Percentiles rank a stretch among this genome's conserved stretches.
These are phyloP conservation scores for Penicillium paradoxum DNA, from an alignment of 495 filamentous ascomycete species.

Conservation along the genomic window DNA sequence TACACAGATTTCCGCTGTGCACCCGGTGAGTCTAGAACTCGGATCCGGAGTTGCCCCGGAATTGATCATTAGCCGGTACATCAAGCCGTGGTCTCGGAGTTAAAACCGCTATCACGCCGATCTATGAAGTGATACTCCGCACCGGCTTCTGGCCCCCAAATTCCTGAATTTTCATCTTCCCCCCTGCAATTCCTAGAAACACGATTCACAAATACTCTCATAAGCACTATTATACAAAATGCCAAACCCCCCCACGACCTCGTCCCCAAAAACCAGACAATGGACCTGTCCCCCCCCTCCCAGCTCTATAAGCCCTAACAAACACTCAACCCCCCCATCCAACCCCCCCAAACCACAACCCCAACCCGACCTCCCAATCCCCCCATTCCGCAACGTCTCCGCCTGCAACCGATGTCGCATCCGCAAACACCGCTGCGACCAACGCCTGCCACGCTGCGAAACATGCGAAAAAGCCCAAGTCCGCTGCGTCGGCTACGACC, in stretches of 20 bases:
- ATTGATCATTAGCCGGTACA: neutral
- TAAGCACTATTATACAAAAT: neutral
- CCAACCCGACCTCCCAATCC: conserved; percentile 22
- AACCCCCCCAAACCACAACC: neutral
- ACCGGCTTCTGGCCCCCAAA: neutral
- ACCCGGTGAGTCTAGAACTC: neutral
- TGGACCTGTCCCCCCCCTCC: neutral
- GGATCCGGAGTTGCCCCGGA: neutral
- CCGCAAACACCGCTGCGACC: conserved; percentile 90
- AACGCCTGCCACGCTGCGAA: conserved; percentile 78
- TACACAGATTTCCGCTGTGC: too few relatives aligned
- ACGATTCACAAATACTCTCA: neutral
- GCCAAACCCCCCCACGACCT: neutral
- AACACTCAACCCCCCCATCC: neutral
- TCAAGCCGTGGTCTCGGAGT: neutral
- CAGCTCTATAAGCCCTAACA: neutral
- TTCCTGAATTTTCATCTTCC: neutral
- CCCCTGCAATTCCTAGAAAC: too few relatives aligned
- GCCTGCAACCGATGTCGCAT: conserved; percentile 88
- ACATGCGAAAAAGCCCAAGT: conserved; percentile 83
- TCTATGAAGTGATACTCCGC: neutral
- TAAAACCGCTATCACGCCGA: neutral
- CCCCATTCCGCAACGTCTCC: conserved; percentile 83
- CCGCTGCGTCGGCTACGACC: conserved; percentile 88
- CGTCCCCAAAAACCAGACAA: neutral